Base-by-base conservation (phyloP, 352 stramenopile genomes). In the Phytophthora quininea region DNA sequence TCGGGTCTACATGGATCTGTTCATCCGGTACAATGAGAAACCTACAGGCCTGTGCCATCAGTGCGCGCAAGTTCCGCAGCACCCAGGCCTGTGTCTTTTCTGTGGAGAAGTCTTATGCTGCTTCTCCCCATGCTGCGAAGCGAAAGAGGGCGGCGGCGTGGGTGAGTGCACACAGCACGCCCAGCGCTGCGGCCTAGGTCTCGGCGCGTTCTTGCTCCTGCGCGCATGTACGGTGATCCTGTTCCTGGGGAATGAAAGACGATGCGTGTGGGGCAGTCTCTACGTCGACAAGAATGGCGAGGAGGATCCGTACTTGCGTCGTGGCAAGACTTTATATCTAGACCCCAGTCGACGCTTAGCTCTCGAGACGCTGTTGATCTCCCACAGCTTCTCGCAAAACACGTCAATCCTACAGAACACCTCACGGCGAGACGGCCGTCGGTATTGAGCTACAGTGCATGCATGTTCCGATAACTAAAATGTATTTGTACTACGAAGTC, bases 281-380 rank as follows among this genome's bases (percentile, higher is more conserved):
- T 93, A 95, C 62, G 79, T 95, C 33, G 87, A 95, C 76, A 90
- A 90, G 67, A 95, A 95, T 54, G 85, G 84, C 51, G 87, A 95
- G 75, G 87, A 95, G 64, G 87, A 95, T 50, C 80, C 82, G 43
- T 93, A 95, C 33, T 63, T 95, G 50, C 80, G 87, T 27, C 80
- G 87, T 7, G 87, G 87, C 42, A 90, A 90, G 69, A 89, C 87
- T 46, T 47, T 95, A 54, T 90, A 87, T 54, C 70, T 93, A 30
- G 81, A 88, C 46, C n/a, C 71, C 5, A 81, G 73, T 30, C 85
- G 87, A 2, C 67, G 79, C 24, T 58, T 79, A 35, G 78, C 84
- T n/a, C 73, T 95, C 3, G 80, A 92, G 58, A 76, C 76, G 58
- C 69, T 95, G 60, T 55, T 95, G n/a, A 49, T 93, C 12, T 90